Evolutionary conservation across 345 rosid genomes (phyloP).

Genomic region (Salix viminalis): DNA sequence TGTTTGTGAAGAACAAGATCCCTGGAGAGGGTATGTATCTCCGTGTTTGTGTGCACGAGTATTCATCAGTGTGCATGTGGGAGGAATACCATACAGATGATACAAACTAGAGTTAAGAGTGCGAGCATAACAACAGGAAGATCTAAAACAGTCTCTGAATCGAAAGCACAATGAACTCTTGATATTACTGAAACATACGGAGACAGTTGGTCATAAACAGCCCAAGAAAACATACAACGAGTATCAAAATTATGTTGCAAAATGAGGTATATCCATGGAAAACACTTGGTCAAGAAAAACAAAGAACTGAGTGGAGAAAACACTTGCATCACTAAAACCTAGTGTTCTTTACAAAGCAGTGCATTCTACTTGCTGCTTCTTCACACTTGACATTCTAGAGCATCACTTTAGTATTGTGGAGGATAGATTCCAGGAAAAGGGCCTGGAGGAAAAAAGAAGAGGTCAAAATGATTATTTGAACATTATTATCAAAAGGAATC

Average conservation of each 20-base stretch:
- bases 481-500: background rate
- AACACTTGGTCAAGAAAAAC: background rate
- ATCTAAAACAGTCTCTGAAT: background rate
- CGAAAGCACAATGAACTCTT: background rate
- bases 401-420: constrained; percentile 44
- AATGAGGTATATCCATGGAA: background rate
- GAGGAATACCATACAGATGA: background rate
- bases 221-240: background rate
- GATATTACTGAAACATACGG: background rate
- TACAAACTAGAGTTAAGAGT: background rate
- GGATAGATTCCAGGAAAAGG: constrained; percentile 57
- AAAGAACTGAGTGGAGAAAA: background rate
- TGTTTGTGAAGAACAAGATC: background rate
- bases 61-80: background rate
- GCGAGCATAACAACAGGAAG: background rate
- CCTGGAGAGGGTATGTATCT: background rate
- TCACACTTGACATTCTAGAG: background rate
- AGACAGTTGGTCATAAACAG: background rate
- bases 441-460: constrained; percentile 30
- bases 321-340: background rate
- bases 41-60: background rate
- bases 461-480: background rate
- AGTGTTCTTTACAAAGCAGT: background rate
- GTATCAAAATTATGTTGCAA: background rate
- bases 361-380: background rate